Evolutionary conservation across 163 green algal genomes (phyloP).

Genomic region (Scenedesmus sp.): DNA sequence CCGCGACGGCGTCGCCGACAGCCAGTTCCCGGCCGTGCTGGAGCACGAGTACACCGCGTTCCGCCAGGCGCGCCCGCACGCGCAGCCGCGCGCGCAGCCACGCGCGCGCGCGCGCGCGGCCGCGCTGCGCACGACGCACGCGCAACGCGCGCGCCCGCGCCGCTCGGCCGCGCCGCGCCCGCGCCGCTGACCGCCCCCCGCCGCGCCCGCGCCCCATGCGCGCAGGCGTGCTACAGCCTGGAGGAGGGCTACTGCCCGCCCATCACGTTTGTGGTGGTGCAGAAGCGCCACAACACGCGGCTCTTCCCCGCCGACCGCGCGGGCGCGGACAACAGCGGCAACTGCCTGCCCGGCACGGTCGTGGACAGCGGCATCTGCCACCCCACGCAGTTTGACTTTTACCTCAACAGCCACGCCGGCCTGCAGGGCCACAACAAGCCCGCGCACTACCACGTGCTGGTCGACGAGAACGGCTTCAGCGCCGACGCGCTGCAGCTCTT

Average conservation of each 20-base stretch:
- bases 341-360: slow-evolving; percentile 70
- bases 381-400: slow-evolving; percentile 84
- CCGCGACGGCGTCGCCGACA: slow-evolving; percentile 56
- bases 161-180: neutral
- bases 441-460: slow-evolving; percentile 84
- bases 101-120: neutral
- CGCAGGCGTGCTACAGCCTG: slow-evolving; percentile 58
- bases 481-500: slow-evolving; percentile 84
- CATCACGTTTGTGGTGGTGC: slow-evolving; percentile 87
- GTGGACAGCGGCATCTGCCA: slow-evolving; percentile 75
- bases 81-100: too few relatives aligned
- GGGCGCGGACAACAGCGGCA: slow-evolving; percentile 46
- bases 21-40: slow-evolving; percentile 45
- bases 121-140: neutral
- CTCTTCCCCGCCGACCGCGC: slow-evolving; percentile 30
- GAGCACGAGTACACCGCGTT: slow-evolving; percentile 48
- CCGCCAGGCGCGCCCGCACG: slow-evolving; percentile 10
- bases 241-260: slow-evolving; percentile 67
- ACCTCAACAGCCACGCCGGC: slow-evolving; percentile 81
- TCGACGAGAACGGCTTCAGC: slow-evolving; percentile 87
- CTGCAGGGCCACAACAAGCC: slow-evolving; percentile 83
- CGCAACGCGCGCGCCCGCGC: neutral
- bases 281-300: slow-evolving; percentile 89
- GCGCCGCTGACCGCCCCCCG: neutral
- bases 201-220: too few relatives aligned